Percentiles rank a stretch among this genome's conserved stretches.
Evolutionary conservation across 2,329 filamentous ascomycete genomes (phyloP).

Genomic region (Juglanconis sp.): DNA sequence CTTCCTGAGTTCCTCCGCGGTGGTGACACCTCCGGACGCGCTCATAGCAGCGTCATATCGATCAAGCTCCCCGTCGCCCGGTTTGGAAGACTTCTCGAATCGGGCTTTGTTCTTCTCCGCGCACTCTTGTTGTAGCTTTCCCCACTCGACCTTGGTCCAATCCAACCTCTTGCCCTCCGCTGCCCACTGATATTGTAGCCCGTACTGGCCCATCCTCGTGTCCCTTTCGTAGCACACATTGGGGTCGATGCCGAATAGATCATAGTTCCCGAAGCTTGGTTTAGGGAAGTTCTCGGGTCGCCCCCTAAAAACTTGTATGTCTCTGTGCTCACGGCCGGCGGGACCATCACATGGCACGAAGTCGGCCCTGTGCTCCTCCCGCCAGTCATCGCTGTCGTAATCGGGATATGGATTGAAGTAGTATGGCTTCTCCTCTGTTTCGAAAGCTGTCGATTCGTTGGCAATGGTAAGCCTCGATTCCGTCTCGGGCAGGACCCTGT

Average conservation of each 20-base stretch:
- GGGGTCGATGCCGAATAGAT: constrained; percentile 56
- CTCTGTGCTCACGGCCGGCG: constrained; percentile 54
- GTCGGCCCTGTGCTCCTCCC: constrained; percentile 49
- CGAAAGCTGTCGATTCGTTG: constrained; percentile 30
- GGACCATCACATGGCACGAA: constrained; percentile 66
- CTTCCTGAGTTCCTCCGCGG: constrained; percentile 15
- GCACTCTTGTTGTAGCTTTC: constrained; percentile 65
- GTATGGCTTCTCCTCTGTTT: constrained; percentile 44
- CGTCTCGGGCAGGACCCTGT: constrained; percentile 27
- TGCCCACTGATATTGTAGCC: constrained; percentile 47
- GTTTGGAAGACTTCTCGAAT: constrained; percentile 41
- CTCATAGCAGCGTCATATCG: constrained; percentile 36
- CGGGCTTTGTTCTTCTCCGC: constrained; percentile 63
- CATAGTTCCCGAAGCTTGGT: constrained; percentile 61
- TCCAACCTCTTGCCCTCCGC: constrained; percentile 44
- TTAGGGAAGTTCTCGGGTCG: constrained; percentile 56
- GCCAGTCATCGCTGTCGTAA: constrained; percentile 64
- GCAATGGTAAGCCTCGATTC: constrained; percentile 28
- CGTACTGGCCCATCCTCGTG: constrained; percentile 67
- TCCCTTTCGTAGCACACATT: constrained; percentile 67
- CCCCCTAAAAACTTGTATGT: constrained; percentile 63
- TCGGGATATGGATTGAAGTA: constrained; percentile 69
- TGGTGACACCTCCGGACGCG: constrained; percentile 11
- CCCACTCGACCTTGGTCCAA: constrained; percentile 69
- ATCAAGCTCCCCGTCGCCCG: constrained; percentile 36